These are phyloP conservation scores for Coemansia sp. DNA, from an alignment of 192 early-diverging fungal genomes.

Conservation along the genomic window DNA sequence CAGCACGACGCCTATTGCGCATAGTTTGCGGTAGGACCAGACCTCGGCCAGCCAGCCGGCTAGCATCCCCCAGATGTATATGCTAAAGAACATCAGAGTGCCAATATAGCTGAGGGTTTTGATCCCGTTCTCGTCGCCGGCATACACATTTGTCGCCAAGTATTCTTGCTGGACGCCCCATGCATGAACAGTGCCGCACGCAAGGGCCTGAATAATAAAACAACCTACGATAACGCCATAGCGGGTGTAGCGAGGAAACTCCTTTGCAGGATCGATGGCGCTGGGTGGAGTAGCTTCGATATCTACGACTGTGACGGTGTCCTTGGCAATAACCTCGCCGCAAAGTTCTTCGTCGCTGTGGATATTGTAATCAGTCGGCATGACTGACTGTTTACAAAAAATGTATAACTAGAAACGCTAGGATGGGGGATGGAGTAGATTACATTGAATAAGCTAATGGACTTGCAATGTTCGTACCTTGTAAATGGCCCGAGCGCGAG, in stretches of 20 bases:
- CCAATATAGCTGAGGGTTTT: constrained; percentile 44
- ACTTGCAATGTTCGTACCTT: background rate
- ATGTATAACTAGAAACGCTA: background rate
- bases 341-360: background rate
- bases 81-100: constrained; percentile 46
- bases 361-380: background rate
- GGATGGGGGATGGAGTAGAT: background rate
- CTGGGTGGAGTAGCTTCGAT: background rate
- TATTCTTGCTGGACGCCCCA: constrained; percentile 55
- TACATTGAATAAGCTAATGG: background rate
- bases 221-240: constrained; percentile 38
- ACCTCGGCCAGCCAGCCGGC: constrained; percentile 53
- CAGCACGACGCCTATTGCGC: constrained; percentile 33
- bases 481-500: background rate
- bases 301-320: background rate
- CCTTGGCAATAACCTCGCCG: background rate
- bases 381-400: background rate
- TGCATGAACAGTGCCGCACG: constrained; percentile 42
- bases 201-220: constrained; percentile 41
- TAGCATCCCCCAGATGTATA: constrained; percentile 46
- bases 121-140: constrained; percentile 15
- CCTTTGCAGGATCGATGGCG: background rate
- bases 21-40: constrained; percentile 44
- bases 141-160: constrained; percentile 33
- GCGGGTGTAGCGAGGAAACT: constrained; percentile 31